Percentiles rank a stretch among this genome's conserved stretches.
Evolutionary conservation across 805 yeast genomes (phyloP).

Genomic region (Kregervanrija pseudodelftensis): DNA sequence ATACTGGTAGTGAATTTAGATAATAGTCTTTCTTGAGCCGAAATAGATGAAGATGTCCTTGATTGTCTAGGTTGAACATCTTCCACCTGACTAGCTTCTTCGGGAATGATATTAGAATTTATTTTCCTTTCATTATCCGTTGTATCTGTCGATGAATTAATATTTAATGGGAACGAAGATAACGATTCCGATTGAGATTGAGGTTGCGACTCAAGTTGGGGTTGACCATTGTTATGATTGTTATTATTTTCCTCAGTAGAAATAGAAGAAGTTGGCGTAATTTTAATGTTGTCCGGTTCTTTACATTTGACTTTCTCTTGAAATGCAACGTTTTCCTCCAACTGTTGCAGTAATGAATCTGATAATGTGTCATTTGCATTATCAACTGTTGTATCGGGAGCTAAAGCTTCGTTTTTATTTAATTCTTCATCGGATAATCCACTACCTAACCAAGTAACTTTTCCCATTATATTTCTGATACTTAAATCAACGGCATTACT

Average conservation of each 20-base stretch:
- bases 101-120: too few relatives aligned
- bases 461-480: constrained; percentile 27
- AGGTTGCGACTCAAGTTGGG: constrained; percentile 2
- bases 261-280: constrained; percentile 26
- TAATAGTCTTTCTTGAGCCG: constrained; percentile 21
- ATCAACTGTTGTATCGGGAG: background rate
- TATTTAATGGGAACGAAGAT: constrained; percentile 7
- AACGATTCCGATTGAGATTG: constrained; percentile 7
- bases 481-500: constrained; percentile 31
- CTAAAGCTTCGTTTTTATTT: background rate
- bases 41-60: constrained; percentile 12
- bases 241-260: constrained; percentile 13
- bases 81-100: background rate
- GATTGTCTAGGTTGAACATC: constrained; percentile 5
- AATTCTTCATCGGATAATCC: constrained; percentile 9
- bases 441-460: constrained; percentile 24
- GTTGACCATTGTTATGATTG: constrained; percentile 2
- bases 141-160: too few relatives aligned
- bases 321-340: constrained; percentile 25
- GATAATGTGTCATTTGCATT: constrained; percentile 10
- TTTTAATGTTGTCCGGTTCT: constrained; percentile 12
- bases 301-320: constrained; percentile 5
- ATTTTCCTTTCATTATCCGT: too few relatives aligned
- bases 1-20: constrained; percentile 25
- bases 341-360: constrained; percentile 22